Conservation (phyloP, 441 rosid genomes). For the Geranium incanum region DNA sequence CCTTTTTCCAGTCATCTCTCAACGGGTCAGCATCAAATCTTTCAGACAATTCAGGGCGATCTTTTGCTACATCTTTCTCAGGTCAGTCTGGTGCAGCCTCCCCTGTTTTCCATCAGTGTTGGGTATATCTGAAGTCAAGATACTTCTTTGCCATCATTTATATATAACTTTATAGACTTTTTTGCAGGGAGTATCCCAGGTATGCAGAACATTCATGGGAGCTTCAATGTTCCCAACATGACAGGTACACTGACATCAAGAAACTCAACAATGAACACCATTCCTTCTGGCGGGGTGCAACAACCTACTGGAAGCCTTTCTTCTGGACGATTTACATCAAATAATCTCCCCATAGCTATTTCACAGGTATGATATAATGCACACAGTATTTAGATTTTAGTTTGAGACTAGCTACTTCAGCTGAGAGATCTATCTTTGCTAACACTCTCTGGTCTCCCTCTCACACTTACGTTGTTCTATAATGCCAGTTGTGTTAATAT, state of each 20-base stretch:
- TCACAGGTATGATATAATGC: slow-evolving; percentile 56
- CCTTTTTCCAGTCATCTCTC: slow-evolving; percentile 63
- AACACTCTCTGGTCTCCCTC: neutral
- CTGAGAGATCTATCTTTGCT: neutral
- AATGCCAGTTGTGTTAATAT: slow-evolving; percentile 9
- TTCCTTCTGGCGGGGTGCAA: slow-evolving; percentile 75
- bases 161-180: slow-evolving; percentile 18
- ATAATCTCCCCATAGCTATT: slow-evolving; percentile 69
- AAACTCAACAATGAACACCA: slow-evolving; percentile 50
- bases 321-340: slow-evolving; percentile 71
- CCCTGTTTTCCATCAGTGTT: slow-evolving; percentile 77
- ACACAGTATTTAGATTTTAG: neutral
- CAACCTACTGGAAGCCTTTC: slow-evolving; percentile 75
- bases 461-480: neutral
- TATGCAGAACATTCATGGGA: slow-evolving; percentile 70
- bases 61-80: slow-evolving; percentile 74
- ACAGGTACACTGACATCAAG: slow-evolving; percentile 60
- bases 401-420: neutral
- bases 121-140: slow-evolving; percentile 23
- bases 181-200: slow-evolving; percentile 68
- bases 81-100: slow-evolving; percentile 83
- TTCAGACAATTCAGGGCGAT: slow-evolving; percentile 66
- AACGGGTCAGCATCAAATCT: slow-evolving; percentile 79
- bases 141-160: slow-evolving; percentile 11
- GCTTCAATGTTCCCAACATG: slow-evolving; percentile 65